Base-by-base conservation (phyloP, 345 rosid species). In the Salix purpurea region DNA sequence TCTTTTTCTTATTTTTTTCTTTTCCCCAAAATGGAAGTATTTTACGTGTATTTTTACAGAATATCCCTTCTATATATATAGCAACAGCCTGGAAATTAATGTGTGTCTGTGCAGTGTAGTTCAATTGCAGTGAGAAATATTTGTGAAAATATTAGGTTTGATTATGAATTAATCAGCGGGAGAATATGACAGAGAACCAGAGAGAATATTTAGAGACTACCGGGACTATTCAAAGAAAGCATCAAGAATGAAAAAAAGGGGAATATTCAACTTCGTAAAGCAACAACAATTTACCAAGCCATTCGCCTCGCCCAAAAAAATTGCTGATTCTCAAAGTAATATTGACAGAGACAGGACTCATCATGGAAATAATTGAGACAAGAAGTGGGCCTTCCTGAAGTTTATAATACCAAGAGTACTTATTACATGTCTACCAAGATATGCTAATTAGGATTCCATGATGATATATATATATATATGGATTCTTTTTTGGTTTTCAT, bases 231-330 rank as follows among this genome's bases (percentile, higher is more conserved):
- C 10, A 30, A 72, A 65, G 54, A 46, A 52, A 12, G 66, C 50
- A 75, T 48, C 30, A 76, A 16, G 73, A 40, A 37, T 21, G 72
- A 65, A 75, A 72, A 77, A 39, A 42, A 11, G 46, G 81, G 76
- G 88, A 78, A 85, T 83, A 85, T 85, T 83, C 84, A 85, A 80
- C 78, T 24, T 67, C 44, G 70, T 76, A 83, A 85, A 85, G 88
- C 81, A 79, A 34, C 79, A 70, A 71, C 75, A 67, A 83, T 80
- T 83, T 82, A 67, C 66, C 34, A 40, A 69, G 56, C 23, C 62
- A 78, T 69, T 69, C 70, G 40, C 79, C 46, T 79, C 66, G 6
- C 28, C 28, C 28, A 58, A n/a, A 58, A 67, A 28, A 61, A 61
- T 34, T 70, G 80, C 32, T 73, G 71, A 76, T 76, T 66, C 79